phyloP scores from a whole-genome alignment of 805 yeast genomes.

The Hyphopichia homilentoma region DNA sequence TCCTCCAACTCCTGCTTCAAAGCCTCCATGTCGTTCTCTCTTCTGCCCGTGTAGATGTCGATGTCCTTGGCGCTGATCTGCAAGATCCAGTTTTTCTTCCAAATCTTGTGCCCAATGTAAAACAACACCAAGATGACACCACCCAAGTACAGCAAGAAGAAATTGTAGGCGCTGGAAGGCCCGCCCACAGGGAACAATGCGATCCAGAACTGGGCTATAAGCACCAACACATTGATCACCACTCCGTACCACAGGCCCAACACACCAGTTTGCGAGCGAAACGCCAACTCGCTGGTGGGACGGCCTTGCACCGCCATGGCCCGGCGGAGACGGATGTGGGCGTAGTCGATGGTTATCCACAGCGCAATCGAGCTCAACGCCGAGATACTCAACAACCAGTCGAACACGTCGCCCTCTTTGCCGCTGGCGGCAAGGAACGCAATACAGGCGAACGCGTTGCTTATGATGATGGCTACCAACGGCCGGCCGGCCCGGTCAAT shows the following conservation, averaged over 20 bases:
- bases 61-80: slow-evolving; percentile 32
- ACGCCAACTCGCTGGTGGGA: slow-evolving; percentile 31
- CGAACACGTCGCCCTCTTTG: slow-evolving; percentile 36
- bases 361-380: slow-evolving; percentile 40
- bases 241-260: slow-evolving; percentile 35
- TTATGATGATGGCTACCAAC: slow-evolving; percentile 54
- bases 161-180: slow-evolving; percentile 29
- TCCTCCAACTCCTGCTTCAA: slow-evolving; percentile 32
- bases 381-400: slow-evolving; percentile 39
- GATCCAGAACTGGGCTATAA: slow-evolving; percentile 43
- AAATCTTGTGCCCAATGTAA: slow-evolving; percentile 39
- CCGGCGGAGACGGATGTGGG: slow-evolving; percentile 37
- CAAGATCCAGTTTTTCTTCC: slow-evolving; percentile 35
- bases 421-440: slow-evolving; percentile 49
- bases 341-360: slow-evolving; percentile 39
- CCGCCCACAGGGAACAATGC: slow-evolving; percentile 38
- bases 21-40: slow-evolving; percentile 39
- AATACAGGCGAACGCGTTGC: slow-evolving; percentile 53
- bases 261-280: slow-evolving; percentile 34
- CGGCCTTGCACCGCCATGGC: slow-evolving; percentile 33
- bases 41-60: slow-evolving; percentile 41
- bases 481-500: slow-evolving; percentile 82
- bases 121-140: slow-evolving; percentile 32
- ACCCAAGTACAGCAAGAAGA: slow-evolving; percentile 36
- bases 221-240: slow-evolving; percentile 28